Conservation (phyloP, 331 rosid species). For the Acacia pycnantha region DNA sequence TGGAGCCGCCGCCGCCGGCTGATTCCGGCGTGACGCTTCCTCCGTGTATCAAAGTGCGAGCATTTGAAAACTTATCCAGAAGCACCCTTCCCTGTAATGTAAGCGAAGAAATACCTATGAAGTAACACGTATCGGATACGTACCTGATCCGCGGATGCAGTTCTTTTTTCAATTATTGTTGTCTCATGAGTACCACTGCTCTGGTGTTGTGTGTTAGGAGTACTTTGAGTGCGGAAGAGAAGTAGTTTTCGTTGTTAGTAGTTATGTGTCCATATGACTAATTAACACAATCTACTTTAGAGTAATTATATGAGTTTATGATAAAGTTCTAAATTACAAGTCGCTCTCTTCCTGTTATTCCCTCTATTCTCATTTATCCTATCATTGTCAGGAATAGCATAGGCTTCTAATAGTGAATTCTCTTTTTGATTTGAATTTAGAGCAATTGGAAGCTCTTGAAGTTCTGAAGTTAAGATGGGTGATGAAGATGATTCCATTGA, state of each 20-base stretch:
- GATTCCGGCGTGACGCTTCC: background rate
- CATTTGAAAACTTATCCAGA: background rate
- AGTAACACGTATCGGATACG: background rate
- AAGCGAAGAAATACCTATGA: too few species aligned
- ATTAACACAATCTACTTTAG: background rate
- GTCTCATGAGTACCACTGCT: background rate
- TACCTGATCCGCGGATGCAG: too few species aligned
- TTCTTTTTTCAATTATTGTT: background rate
- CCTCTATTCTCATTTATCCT: background rate
- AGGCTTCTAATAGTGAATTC: background rate
- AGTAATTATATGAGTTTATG: background rate
- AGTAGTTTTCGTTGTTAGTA: background rate
- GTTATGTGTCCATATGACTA: background rate
- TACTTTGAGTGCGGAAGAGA: background rate
- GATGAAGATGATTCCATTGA: conserved; percentile 67
- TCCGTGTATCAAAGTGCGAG: background rate
- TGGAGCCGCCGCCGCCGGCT: background rate
- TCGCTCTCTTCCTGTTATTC: background rate
- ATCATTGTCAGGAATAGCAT: background rate
- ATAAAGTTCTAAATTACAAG: background rate
- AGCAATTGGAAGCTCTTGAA: background rate
- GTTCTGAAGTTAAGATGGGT: conserved; percentile 42
- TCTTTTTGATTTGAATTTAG: background rate
- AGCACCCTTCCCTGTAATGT: background rate
- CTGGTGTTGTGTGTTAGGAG: background rate